Evolutionary conservation across 805 yeast genomes (phyloP).

Genomic region (Groenewaldozyma tartarivorans): DNA sequence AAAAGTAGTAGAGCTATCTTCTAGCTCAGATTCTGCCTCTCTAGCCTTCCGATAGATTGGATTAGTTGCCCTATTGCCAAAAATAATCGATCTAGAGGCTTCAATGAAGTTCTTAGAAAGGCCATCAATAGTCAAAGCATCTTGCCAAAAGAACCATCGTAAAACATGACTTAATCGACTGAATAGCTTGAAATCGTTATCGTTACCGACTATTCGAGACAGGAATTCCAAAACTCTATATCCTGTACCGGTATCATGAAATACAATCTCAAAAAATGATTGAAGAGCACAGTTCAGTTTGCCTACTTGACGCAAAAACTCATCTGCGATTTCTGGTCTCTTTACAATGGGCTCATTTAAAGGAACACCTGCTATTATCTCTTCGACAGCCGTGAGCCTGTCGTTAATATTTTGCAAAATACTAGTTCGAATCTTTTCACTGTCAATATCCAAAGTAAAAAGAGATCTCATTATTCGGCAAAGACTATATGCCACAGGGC

Average conservation of each 20-base stretch:
- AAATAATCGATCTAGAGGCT: slow-evolving; percentile 14
- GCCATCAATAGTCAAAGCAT: slow-evolving; percentile 11
- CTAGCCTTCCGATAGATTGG: slow-evolving; percentile 13
- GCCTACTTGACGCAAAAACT: slow-evolving; percentile 7
- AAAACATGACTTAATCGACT: slow-evolving; percentile 19
- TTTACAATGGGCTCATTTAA: not conserved
- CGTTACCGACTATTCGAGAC: slow-evolving; percentile 8
- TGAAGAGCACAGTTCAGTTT: slow-evolving; percentile 11
- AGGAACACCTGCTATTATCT: not conserved
- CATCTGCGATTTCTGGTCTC: slow-evolving; percentile 6
- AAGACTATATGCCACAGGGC: slow-evolving; percentile 17
- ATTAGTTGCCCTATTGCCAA: slow-evolving; percentile 9
- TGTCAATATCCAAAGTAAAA: slow-evolving; percentile 18
- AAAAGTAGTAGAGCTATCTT: slow-evolving; percentile 5
- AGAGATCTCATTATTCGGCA: slow-evolving; percentile 14
- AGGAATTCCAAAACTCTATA: slow-evolving; percentile 16
- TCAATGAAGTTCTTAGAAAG: slow-evolving; percentile 9
- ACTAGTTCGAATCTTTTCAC: slow-evolving; percentile 11
- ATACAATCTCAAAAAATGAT: slow-evolving; percentile 16
- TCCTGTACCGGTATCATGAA: slow-evolving; percentile 19
- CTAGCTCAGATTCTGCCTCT: slow-evolving; percentile 15
- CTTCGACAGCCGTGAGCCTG: not conserved
- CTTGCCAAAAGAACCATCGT: slow-evolving; percentile 23
- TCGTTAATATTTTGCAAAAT: not conserved
- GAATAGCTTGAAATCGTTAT: slow-evolving; percentile 12